Base-by-base conservation (phyloP, 192 early-diverging fungal species). In the Umbelopsis isabellina region DNA sequence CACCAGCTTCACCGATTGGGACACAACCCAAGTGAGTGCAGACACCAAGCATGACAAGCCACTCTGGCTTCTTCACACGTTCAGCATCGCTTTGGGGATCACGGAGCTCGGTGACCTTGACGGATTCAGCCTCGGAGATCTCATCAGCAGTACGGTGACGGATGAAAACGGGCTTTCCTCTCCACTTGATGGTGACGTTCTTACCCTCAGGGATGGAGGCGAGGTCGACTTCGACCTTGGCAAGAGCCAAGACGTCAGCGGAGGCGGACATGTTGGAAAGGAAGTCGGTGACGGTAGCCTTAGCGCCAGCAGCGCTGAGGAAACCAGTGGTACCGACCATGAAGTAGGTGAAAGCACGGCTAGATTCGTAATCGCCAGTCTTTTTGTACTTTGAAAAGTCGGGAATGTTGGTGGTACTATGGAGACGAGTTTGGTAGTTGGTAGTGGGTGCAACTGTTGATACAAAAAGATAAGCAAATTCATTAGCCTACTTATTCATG, bases 141-240 rank as follows among this genome's bases (percentile, higher is more conserved):
- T 99, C 97, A 68, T 90, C 93, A 21, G 87, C 83, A 35, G 97
- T 99, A 72, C 97, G 90, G 85, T 99, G 97, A 80, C 95, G 91
- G 72, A 99, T 91, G 78, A 98, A 96, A 64, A 99, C 90, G 41
- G 97, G 97, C 90, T 99, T 99, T 83, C 97, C 97, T 75, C 96
- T 91, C 97, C 97, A 99, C 90, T 98, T 98, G 84, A 98, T 84
- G 44, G 94, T 92, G 48, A 97, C 92, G 67, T 97, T 97, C 87
- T 94, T 97, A 73, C 97, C 97, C 72, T 96, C 92, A 8, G 97
- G 97, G 77, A 99, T 95, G 55, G 92, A 83, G 70, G 83, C 84
- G 79, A 97, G 83, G 65, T 96, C 93, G 13, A 99, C 92, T 84
- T 99, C 97, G 33, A 95, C 94, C 89, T 96, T 99, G 81, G 96